Conservation (phyloP, 495 filamentous ascomycete species). For the Pyrenopolyporus hunteri region DNA sequence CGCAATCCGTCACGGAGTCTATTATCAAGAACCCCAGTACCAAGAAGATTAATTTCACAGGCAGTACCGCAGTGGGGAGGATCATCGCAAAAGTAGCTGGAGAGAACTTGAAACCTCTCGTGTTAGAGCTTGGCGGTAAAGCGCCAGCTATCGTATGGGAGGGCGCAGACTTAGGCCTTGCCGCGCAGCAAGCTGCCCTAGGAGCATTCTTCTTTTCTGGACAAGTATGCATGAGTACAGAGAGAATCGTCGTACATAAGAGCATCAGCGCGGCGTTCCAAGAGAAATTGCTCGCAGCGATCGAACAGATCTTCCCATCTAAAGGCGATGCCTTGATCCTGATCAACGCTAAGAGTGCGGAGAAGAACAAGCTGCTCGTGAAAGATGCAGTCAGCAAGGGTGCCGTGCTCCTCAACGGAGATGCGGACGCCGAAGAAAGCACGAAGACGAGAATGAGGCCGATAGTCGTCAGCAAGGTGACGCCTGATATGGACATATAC, state of each 20-base stretch:
- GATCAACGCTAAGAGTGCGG: conserved; percentile 63
- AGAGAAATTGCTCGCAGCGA: conserved; percentile 60
- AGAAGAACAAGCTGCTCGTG: conserved; percentile 72
- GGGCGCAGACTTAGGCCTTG: conserved; percentile 66
- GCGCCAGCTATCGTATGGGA: conserved; percentile 67
- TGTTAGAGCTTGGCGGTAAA: conserved; percentile 75
- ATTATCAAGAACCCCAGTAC: conserved; percentile 62
- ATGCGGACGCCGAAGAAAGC: conserved; percentile 52
- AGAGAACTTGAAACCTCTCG: conserved; percentile 68
- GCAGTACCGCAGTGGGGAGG: conserved; percentile 63
- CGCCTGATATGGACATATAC: conserved; percentile 82
- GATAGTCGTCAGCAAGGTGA: conserved; percentile 72
- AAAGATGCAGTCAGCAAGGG: conserved; percentile 71
- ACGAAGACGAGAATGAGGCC: conserved; percentile 69
- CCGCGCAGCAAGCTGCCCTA: conserved; percentile 57
- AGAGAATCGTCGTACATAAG: conserved; percentile 83
- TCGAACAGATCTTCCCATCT: conserved; percentile 57
- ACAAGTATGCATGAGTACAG: conserved; percentile 90
- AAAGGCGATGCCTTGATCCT: conserved; percentile 62
- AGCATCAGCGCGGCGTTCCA: conserved; percentile 70
- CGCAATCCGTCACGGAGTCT: conserved; percentile 59
- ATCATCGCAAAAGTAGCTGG: conserved; percentile 65
- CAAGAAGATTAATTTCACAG: conserved; percentile 73
- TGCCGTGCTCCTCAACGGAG: conserved; percentile 68
- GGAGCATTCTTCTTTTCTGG: conserved; percentile 67